Conservation (phyloP, 2,329 filamentous ascomycete genomes). For the Colletotrichum destructivum region DNA sequence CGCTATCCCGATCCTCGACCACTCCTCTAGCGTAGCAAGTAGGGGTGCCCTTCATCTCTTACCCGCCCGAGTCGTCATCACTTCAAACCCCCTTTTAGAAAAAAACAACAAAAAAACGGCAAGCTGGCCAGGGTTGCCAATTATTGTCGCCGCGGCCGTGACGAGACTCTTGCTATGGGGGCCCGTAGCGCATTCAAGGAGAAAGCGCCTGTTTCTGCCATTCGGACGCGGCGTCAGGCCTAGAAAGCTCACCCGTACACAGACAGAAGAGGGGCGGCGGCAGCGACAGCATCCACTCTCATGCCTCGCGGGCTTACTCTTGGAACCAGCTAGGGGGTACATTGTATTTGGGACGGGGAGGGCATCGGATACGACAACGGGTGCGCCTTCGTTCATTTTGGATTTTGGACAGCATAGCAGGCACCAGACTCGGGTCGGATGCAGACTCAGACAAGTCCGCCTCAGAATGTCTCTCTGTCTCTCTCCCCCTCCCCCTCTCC, state of each 20-base stretch:
- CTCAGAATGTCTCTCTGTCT: conserved; percentile 40
- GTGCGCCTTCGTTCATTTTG: not conserved
- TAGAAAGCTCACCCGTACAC: conserved; percentile 3
- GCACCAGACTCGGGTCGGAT: conserved; percentile 1
- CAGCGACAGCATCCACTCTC: conserved; percentile 34
- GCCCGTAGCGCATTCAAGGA: conserved; percentile 28
- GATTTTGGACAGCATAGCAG: not conserved
- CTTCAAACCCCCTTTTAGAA: no score
- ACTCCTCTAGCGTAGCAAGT: conserved; percentile 3
- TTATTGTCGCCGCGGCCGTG: conserved; percentile 30
- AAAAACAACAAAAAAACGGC: not conserved
- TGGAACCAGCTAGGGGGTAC: not conserved
- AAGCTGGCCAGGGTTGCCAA: not conserved
- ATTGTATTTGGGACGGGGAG: not conserved
- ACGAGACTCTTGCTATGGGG: conserved; percentile 15
- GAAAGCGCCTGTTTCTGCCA: conserved; percentile 32
- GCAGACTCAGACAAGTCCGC: conserved; percentile 26
- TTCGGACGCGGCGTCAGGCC: conserved; percentile 22
- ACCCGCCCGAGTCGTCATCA: conserved; percentile 7
- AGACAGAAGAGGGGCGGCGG: conserved; percentile 21
- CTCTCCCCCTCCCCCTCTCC: conserved; percentile 12
- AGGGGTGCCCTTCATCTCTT: conserved; percentile 1
- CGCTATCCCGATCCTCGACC: conserved; percentile 1
- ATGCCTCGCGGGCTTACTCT: conserved; percentile 19
- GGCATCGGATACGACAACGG: conserved; percentile 10